Conservation (phyloP, 2,329 filamentous ascomycete species). For the Colletotrichum lindemuthianum region DNA sequence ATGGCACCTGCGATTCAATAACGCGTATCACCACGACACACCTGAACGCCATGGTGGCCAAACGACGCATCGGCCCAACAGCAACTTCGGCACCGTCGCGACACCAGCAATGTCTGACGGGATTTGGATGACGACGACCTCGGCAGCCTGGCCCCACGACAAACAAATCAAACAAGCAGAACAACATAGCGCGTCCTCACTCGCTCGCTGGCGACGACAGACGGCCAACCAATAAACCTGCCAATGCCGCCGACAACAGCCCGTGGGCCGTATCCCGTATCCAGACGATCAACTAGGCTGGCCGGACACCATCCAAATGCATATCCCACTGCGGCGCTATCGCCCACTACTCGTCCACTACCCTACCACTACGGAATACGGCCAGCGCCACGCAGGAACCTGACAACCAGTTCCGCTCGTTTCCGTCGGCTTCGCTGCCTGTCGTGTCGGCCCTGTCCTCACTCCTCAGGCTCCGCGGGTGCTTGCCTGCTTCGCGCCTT, state of each 20-base stretch:
- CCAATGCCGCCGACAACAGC: constrained; percentile 14
- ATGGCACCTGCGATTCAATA: background rate
- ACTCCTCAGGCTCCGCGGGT: background rate
- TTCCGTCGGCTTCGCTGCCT: constrained; percentile 17
- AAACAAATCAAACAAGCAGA: constrained; percentile 8
- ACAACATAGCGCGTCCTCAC: constrained; percentile 13
- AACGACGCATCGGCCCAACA: constrained; percentile 16
- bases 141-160: constrained; percentile 1
- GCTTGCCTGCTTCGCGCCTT: constrained; percentile 8
- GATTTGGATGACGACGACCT: constrained; percentile 13
- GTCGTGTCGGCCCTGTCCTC: background rate
- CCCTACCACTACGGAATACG: constrained; percentile 17
- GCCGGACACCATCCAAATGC: constrained; percentile 28
- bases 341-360: constrained; percentile 5
- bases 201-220: constrained; percentile 6
- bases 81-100: constrained; percentile 7
- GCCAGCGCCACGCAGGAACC: constrained; percentile 23
- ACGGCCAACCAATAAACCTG: constrained; percentile 11
- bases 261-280: constrained; percentile 15
- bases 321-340: constrained; percentile 28
- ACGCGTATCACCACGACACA: background rate
- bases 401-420: constrained; percentile 28
- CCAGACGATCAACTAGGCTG: background rate
- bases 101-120: constrained; percentile 11
- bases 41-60: background rate